Conservation (phyloP, 208 protist species). For the Leishmania aethiopica region DNA sequence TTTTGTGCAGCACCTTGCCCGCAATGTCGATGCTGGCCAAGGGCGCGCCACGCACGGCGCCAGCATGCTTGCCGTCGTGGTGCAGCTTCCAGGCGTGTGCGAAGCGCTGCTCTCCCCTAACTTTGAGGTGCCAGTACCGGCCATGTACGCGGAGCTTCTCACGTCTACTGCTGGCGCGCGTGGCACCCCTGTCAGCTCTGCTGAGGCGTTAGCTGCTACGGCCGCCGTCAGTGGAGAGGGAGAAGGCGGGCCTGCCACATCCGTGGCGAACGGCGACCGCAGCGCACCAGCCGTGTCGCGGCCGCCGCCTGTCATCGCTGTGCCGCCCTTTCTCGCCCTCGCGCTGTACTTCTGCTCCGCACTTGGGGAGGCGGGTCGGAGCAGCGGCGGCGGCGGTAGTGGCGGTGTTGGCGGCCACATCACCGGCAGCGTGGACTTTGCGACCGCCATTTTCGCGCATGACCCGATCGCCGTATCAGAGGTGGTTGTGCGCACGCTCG, state of each 20-base stretch:
- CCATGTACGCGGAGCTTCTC: conserved; percentile 20
- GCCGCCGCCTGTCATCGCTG: conserved; percentile 12
- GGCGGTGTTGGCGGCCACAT: conserved; percentile 5
- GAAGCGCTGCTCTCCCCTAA: conserved; percentile 19
- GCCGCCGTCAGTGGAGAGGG: background rate
- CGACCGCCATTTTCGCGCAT: conserved; percentile 25
- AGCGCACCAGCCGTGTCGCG: background rate
- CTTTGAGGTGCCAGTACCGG: conserved; percentile 12
- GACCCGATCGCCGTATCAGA: conserved; percentile 26
- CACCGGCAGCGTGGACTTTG: conserved; percentile 30
- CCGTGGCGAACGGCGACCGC: background rate
- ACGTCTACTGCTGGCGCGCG: background rate
- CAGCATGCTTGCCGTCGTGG: conserved; percentile 17
- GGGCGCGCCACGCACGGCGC: conserved; percentile 23
- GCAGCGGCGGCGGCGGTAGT: conserved; percentile 4
- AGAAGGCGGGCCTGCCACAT: background rate
- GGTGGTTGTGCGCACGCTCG: conserved; percentile 25
- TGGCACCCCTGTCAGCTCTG: background rate
- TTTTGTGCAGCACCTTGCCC: conserved; percentile 27
- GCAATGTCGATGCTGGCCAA: conserved; percentile 7
- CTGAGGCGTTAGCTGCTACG: background rate
- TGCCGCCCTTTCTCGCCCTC: conserved; percentile 47
- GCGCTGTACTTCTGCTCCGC: conserved; percentile 42
- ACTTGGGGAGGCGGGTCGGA: conserved; percentile 22
- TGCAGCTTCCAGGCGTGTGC: conserved; percentile 37